Base-by-base conservation (phyloP, 2,329 filamentous ascomycete genomes). In the Torrubiellomyces zombiae region DNA sequence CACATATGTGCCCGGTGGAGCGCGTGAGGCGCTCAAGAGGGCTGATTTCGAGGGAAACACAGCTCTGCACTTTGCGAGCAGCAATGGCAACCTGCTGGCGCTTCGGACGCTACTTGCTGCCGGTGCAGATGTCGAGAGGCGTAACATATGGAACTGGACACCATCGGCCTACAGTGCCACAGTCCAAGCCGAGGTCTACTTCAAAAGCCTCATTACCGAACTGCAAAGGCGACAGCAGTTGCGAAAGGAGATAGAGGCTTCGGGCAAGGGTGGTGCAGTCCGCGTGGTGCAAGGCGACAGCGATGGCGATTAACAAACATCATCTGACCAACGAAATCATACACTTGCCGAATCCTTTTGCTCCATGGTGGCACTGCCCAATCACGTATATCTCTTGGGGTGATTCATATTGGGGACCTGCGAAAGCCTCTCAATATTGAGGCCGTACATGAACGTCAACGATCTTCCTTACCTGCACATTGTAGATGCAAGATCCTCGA, bases 161-260 rank as follows among this genome's bases (percentile, higher is more conserved):
- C 76, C 83, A 0, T 63, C 83, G n/a, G 70, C 75, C 11, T 92
- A 92, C 47, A 80, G 74, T 33, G 71, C 78, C 9, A 86, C 78
- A 0, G 74, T 82, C 6, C 75, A 82, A 43, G 79, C 80, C 2
- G 81, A 91, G 50, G 76, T 83, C 1, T 89, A 91, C 44, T 73
- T 89, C 32, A 81, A 79, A 50, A 70, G 69, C 9, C 51, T 92
- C 27, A 71, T 89, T 4, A 62, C 62, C 0, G 80, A 89, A 39
- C 65, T 72, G 11, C 75, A 77, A 43, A 67, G 69, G 44, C 57
- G 68, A 38, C 42, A 47, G 26, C 39, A 47, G 27, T 34, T 37
- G 19, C 39, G 36, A 25, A 66, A 63, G 33, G 47, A 53, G 24
- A 47, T 44, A 3, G 53, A 55, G 18, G 48, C 51, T 20, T 37